Evolutionary conservation across 192 early-diverging fungal species (phyloP).

Genomic region (Coemansia sp.): DNA sequence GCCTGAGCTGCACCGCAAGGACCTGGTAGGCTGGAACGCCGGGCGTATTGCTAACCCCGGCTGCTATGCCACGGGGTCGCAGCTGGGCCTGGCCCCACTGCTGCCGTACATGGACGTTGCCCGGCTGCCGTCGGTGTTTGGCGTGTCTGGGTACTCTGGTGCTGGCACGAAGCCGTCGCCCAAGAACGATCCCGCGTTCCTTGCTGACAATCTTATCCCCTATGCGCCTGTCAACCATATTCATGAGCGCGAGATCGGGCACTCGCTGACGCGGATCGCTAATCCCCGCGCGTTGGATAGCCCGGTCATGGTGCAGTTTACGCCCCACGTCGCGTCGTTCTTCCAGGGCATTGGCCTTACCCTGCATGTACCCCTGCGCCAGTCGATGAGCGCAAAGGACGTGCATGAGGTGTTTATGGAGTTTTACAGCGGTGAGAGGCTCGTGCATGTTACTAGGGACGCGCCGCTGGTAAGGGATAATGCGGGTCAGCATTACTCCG

Average conservation of each 20-base stretch:
- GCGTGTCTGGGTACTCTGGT: constrained; percentile 97
- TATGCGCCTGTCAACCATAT: constrained; percentile 94
- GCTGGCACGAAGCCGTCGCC: constrained; percentile 96
- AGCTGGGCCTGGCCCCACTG: constrained; percentile 86
- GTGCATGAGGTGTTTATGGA: constrained; percentile 71
- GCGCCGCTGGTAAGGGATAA: constrained; percentile 90
- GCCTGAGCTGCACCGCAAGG: constrained; percentile 77
- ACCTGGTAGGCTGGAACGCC: constrained; percentile 56
- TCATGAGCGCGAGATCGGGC: constrained; percentile 90
- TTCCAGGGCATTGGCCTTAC: constrained; percentile 96
- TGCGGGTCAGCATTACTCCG: constrained; percentile 84
- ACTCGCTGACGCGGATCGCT: constrained; percentile 62
- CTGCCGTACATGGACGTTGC: constrained; percentile 61
- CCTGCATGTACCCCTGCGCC: constrained; percentile 80
- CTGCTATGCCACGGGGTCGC: constrained; percentile 98
- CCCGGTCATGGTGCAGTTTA: constrained; percentile 71
- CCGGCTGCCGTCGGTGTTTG: constrained; percentile 81
- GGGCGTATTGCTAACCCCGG: constrained; percentile 92
- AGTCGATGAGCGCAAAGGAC: constrained; percentile 70
- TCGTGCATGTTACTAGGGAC: constrained; percentile 76
- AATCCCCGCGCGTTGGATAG: not conserved
- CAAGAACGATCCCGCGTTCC: constrained; percentile 89
- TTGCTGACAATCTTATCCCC: constrained; percentile 89
- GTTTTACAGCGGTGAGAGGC: constrained; percentile 74
- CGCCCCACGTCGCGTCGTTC: constrained; percentile 86